Percentiles rank a stretch among this genome's conserved stretches.
Evolutionary conservation across 179 eudicot genomes (phyloP).

Genomic region (Spinacia oleracea): DNA sequence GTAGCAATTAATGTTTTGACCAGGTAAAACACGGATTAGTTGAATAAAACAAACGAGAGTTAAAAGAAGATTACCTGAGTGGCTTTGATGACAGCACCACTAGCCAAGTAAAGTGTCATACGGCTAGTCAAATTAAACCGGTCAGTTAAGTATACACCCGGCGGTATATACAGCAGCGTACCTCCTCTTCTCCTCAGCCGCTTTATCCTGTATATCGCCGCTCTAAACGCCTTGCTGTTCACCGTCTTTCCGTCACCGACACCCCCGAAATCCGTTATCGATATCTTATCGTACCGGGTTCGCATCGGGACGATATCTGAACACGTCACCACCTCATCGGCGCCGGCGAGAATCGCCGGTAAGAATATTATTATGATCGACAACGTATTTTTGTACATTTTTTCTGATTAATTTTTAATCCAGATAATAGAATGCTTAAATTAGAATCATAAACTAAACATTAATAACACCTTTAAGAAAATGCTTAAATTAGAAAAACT

Average conservation of each 20-base stretch:
- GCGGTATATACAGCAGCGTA: conserved; percentile 72
- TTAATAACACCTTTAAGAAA: too few relatives aligned
- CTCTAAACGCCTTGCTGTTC: conserved; percentile 79
- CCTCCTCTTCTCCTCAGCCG: conserved; percentile 66
- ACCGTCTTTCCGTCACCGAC: conserved; percentile 84
- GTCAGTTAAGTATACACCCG: conserved; percentile 75
- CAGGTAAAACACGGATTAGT: too few relatives aligned
- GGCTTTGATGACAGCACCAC: conserved; percentile 81
- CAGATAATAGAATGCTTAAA: too few relatives aligned
- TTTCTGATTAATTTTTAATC: background rate
- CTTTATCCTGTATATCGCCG: conserved; percentile 65
- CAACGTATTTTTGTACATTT: background rate
- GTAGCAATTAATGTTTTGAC: too few relatives aligned
- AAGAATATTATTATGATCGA: background rate
- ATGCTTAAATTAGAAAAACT: too few relatives aligned
- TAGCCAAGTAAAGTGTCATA: conserved; percentile 90
- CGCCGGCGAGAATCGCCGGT: conserved; percentile 1
- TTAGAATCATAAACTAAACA: too few relatives aligned
- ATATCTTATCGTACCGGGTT: conserved; percentile 54
- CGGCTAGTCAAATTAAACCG: conserved; percentile 79
- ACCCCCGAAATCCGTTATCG: conserved; percentile 80
- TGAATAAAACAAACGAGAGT: too few relatives aligned
- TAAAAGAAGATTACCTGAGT: conserved; percentile 55
- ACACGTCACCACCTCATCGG: conserved; percentile 53
- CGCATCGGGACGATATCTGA: conserved; percentile 74